A percentile compares a stretch with the other conserved stretches of the same genome.
These are phyloP conservation scores for Mucuna pruriens DNA, from an alignment of 306 rosid species.

Conservation along the genomic window DNA sequence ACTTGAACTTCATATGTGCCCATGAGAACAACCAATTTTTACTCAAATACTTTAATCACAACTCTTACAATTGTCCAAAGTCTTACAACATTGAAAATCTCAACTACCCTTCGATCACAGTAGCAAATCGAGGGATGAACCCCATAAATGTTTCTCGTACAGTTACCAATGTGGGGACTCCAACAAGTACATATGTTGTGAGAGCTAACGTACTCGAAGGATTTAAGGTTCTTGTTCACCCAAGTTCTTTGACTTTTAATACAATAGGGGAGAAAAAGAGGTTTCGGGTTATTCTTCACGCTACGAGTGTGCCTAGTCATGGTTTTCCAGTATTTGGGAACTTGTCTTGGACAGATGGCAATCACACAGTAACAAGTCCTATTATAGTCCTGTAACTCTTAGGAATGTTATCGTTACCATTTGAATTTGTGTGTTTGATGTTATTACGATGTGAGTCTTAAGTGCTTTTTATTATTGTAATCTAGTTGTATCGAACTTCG, in stretches of 20 bases:
- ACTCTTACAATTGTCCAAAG: conserved; percentile 42
- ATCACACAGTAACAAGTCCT: conserved; percentile 58
- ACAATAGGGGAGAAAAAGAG: conserved; percentile 57
- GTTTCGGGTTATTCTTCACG: conserved; percentile 47
- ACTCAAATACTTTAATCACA: conserved; percentile 21
- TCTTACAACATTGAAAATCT: conserved; percentile 47
- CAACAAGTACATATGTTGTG: conserved; percentile 56
- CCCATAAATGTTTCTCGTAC: conserved; percentile 49
- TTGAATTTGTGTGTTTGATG: not conserved
- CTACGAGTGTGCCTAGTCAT: not conserved
- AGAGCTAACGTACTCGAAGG: conserved; percentile 35
- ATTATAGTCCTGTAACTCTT: conserved; percentile 37
- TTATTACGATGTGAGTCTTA: not conserved
- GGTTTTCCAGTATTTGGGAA: conserved; percentile 44
- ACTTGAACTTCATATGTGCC: conserved; percentile 72
- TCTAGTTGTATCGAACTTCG: not conserved
- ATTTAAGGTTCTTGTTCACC: conserved; percentile 49
- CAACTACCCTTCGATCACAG: conserved; percentile 70
- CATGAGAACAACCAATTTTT: conserved; percentile 39
- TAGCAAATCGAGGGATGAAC: conserved; percentile 36
- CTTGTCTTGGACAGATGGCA: conserved; percentile 55
- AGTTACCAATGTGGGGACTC: conserved; percentile 64
- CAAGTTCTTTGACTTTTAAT: conserved; percentile 48
- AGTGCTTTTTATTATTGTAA: not conserved
- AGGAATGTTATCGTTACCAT: not conserved